These are phyloP conservation scores for Exophiala sp. DNA, from an alignment of 2,329 filamentous ascomycete species.

Conservation along the genomic window DNA sequence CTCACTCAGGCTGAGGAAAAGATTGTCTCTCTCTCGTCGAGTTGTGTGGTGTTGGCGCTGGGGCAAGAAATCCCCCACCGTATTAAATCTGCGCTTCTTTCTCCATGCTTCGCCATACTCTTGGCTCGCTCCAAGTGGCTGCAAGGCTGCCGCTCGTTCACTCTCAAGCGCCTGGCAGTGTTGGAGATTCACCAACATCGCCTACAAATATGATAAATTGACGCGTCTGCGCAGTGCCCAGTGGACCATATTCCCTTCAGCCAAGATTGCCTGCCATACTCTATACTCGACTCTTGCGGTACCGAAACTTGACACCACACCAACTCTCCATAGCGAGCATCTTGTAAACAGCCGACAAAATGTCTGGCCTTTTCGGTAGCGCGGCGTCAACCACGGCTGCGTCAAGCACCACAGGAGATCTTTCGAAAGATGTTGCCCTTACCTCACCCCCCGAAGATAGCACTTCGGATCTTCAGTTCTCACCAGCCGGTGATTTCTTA, in stretches of 20 bases:
- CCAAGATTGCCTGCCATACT: background rate
- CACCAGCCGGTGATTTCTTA: constrained; percentile 68
- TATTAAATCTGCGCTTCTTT: background rate
- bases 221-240: background rate
- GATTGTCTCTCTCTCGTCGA: too few relatives aligned
- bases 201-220: background rate
- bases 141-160: too few relatives aligned
- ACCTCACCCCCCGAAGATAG: constrained; percentile 76
- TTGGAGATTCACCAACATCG: background rate
- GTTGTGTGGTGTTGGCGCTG: too few relatives aligned
- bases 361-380: constrained; percentile 59
- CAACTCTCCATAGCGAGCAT: background rate
- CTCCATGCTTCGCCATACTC: background rate
- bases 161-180: background rate
- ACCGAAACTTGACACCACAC: too few relatives aligned
- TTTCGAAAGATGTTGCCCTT: constrained; percentile 80
- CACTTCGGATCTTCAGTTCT: constrained; percentile 82
- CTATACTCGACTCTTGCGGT: background rate
- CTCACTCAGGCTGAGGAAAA: too few relatives aligned
- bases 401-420: constrained; percentile 76
- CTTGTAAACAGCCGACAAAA: constrained; percentile 35
- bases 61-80: background rate
- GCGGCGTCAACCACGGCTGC: constrained; percentile 46
- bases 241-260: background rate
- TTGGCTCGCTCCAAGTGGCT: background rate